phyloP scores from a whole-genome alignment of 768 basidiomycete species.

The Guyanaporus albipodus region DNA sequence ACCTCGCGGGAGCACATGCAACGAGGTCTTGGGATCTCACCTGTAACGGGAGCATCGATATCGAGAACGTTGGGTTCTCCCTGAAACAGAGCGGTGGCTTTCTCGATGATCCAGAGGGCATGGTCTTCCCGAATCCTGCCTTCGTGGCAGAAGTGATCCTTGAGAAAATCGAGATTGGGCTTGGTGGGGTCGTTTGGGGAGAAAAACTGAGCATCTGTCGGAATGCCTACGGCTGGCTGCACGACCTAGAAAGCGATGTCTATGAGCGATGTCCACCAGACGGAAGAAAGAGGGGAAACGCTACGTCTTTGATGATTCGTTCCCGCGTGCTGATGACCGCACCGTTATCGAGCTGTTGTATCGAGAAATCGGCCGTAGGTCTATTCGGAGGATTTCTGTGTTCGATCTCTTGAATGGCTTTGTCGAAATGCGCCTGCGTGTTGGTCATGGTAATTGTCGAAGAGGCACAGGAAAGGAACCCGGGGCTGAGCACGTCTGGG shows the following conservation, averaged over 20 bases:
- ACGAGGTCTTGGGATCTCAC: slow-evolving; percentile 33
- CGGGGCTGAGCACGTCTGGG: neutral
- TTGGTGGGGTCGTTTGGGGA: slow-evolving; percentile 59
- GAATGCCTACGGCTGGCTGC: slow-evolving; percentile 57
- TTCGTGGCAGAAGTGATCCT: slow-evolving; percentile 74
- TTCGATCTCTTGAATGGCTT: slow-evolving; percentile 29
- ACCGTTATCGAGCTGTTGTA: slow-evolving; percentile 25
- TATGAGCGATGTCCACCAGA: neutral
- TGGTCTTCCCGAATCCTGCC: slow-evolving; percentile 63
- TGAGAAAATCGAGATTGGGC: slow-evolving; percentile 68
- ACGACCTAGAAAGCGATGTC: slow-evolving; percentile 47
- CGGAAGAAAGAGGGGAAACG: slow-evolving; percentile 1
- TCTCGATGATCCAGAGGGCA: slow-evolving; percentile 62
- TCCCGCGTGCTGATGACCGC: slow-evolving; percentile 24
- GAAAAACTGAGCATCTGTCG: slow-evolving; percentile 75
- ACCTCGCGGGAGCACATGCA: neutral
- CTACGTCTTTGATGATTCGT: slow-evolving; percentile 25
- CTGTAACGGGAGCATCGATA: slow-evolving; percentile 71
- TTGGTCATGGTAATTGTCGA: slow-evolving; percentile 20
- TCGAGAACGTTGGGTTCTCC: slow-evolving; percentile 63
- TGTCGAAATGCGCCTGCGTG: slow-evolving; percentile 23
- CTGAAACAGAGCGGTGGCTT: slow-evolving; percentile 51
- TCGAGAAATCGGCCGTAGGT: slow-evolving; percentile 18
- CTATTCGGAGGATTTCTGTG: slow-evolving; percentile 23
- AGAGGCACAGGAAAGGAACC: slow-evolving; percentile 7